Evolutionary conservation across 345 rosid genomes (phyloP), one percentile per base, ranked within the genome.

Genomic region (Geranium brycei): DNA sequence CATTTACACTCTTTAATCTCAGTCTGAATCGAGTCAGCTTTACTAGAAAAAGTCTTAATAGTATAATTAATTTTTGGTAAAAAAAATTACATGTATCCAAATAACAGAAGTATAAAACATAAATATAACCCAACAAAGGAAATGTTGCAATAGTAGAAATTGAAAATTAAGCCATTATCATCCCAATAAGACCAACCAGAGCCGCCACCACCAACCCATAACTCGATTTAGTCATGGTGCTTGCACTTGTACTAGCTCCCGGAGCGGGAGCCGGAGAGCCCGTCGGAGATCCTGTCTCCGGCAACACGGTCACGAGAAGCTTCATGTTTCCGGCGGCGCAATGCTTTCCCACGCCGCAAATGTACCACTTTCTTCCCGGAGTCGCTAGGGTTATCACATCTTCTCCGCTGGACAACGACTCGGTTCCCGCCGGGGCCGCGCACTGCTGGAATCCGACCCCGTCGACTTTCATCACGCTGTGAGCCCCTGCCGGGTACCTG

Each of bases 401-500:
- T 16, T 61, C 69, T 7, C 72, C 75, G 7, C 61, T 59, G 4
- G 61, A 7, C 55, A 62, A 57, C 2, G 67, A 19, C 58, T 6
- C 31, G 0, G 60, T 60, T 40, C 51, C 35, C 5, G 28, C 38
- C 11, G 69, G 62, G 1, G 60, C 72, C 15, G 30, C 31, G 28
- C 75, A 75, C 53, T 63, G 30, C 15, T 71, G 68, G 71, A 62
- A 66, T 13, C 38, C 74, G 0, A 59, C 60, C 57, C 68, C 68
- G 58, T 63, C 38, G 19, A 66, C 71, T 60, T 57, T 63, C 32
- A 61, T 19, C 32, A 66, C 77, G 55, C 69, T 66, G 73, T 74
- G 73, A n/a, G 0, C 47, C 11, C 68, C 68, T 19, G 4, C 16
- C 40, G 38, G 51, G 62, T 74, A 69, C 59, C 31, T 65, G n/a